Evolutionary conservation across 768 basidiomycete species (phyloP).

Genomic region (Mycena capillaripes): DNA sequence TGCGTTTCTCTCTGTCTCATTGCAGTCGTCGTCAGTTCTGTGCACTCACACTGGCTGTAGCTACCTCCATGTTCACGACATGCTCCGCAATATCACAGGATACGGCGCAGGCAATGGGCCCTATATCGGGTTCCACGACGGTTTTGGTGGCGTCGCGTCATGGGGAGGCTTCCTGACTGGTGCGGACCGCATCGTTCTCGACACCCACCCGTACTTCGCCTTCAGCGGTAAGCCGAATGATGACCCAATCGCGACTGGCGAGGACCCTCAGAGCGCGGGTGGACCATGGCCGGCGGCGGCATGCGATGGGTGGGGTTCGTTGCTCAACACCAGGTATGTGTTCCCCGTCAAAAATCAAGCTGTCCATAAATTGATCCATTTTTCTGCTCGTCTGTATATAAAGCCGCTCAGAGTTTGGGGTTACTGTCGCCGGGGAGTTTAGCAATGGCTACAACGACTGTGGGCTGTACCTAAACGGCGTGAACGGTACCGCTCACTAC

Average conservation of each 20-base stretch:
- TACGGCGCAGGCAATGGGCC: slow-evolving; percentile 74
- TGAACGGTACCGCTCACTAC: slow-evolving; percentile 43
- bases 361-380: no score
- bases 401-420: slow-evolving; percentile 64
- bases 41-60: not conserved
- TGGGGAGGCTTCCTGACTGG: slow-evolving; percentile 42
- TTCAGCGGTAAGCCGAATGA: slow-evolving; percentile 53
- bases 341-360: no score
- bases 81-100: slow-evolving; percentile 76
- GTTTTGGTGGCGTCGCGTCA: slow-evolving; percentile 55
- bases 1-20: not conserved
- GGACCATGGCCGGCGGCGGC: slow-evolving; percentile 53
- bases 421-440: slow-evolving; percentile 78
- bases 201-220: slow-evolving; percentile 39
- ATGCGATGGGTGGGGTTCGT: slow-evolving; percentile 62
- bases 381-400: slow-evolving; percentile 37
- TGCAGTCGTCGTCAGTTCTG: not conserved
- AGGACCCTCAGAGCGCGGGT: slow-evolving; percentile 40
- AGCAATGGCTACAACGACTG: slow-evolving; percentile 72
- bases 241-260: slow-evolving; percentile 41
- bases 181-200: slow-evolving; percentile 8
- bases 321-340: slow-evolving; percentile 51
- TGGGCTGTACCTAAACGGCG: slow-evolving; percentile 61
- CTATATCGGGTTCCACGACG: slow-evolving; percentile 68
- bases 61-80: slow-evolving; percentile 67